Evolutionary conservation across 305 asterid species (phyloP).

Genomic region (Fraxinus paxiana): DNA sequence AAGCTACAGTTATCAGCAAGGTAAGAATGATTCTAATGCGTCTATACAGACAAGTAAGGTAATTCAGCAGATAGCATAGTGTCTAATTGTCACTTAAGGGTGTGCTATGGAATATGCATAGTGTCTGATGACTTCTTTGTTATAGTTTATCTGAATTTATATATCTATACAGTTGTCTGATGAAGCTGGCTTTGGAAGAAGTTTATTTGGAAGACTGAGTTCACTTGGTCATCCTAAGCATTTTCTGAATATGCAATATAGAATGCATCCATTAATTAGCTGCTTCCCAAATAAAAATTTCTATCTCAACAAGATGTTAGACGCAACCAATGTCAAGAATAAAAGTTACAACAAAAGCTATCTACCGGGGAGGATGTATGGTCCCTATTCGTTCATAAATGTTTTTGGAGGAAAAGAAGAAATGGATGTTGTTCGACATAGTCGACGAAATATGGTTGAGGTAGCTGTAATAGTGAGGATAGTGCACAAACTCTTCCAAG

Average conservation of each 20-base stretch:
- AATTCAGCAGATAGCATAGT: not conserved
- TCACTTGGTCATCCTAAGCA: conserved; percentile 51
- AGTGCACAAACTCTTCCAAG: conserved; percentile 49
- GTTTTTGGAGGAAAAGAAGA: conserved; percentile 55
- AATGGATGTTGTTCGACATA: conserved; percentile 34
- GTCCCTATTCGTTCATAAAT: conserved; percentile 68
- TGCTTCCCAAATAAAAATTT: conserved; percentile 57
- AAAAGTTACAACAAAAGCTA: conserved; percentile 32
- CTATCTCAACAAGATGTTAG: conserved; percentile 43
- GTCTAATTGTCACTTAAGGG: not conserved
- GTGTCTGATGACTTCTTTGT: conserved; percentile 1
- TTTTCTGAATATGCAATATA: conserved; percentile 57
- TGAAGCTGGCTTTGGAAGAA: conserved; percentile 63
- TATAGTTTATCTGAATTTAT: not conserved
- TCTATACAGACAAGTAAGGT: not conserved
- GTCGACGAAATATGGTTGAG: conserved; percentile 59
- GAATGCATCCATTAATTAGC: conserved; percentile 77
- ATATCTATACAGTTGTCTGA: conserved; percentile 37
- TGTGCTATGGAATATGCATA: not conserved
- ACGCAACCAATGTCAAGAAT: conserved; percentile 48
- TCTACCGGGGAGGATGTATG: conserved; percentile 51
- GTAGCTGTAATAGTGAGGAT: conserved; percentile 54
- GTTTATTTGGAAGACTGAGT: conserved; percentile 70
- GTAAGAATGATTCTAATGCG: conserved; percentile 26
- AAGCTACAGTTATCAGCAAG: conserved; percentile 56